These are phyloP conservation scores for Phyllosticta citriasiana DNA, from an alignment of 2,329 filamentous ascomycete genomes.

Conservation along the genomic window DNA sequence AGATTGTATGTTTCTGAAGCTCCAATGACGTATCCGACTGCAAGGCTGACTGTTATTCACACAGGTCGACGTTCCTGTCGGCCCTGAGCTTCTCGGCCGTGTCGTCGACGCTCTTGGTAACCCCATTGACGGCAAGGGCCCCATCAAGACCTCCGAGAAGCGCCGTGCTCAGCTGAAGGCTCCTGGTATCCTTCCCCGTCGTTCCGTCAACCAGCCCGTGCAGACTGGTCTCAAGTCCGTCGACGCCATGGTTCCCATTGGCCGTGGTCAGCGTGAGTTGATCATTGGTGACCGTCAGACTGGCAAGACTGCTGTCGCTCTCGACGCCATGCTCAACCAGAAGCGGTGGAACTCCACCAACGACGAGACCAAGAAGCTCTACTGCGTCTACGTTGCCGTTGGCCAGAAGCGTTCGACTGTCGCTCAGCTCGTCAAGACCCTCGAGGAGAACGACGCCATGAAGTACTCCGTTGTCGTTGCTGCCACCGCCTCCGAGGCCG, in stretches of 20 bases:
- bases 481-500: slow-evolving; percentile 93
- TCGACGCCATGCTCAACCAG: slow-evolving; percentile 98
- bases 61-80: slow-evolving; percentile 94
- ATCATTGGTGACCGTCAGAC: slow-evolving; percentile 99
- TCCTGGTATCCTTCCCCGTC: slow-evolving; percentile 93
- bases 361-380: slow-evolving; percentile 97
- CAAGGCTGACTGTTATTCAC: not conserved
- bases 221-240: slow-evolving; percentile 99
- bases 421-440: slow-evolving; percentile 97
- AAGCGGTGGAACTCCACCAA: slow-evolving; percentile 85
- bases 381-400: slow-evolving; percentile 98
- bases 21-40: not conserved
- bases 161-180: slow-evolving; percentile 98
- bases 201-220: slow-evolving; percentile 95
- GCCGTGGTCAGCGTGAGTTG: slow-evolving; percentile 99
- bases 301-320: slow-evolving; percentile 97
- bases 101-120: slow-evolving; percentile 97
- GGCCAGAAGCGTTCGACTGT: slow-evolving; percentile 99
- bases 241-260: slow-evolving; percentile 99
- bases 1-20: slow-evolving; percentile 66
- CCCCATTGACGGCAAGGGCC: slow-evolving; percentile 99
- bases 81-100: slow-evolving; percentile 86
- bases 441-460: slow-evolving; percentile 99
- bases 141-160: slow-evolving; percentile 82
- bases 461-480: slow-evolving; percentile 93